A percentile compares a stretch with the other conserved stretches of the same genome.
Conservation (phyloP, 495 filamentous ascomycete genomes). For the Aspergillus haitiensis region DNA sequence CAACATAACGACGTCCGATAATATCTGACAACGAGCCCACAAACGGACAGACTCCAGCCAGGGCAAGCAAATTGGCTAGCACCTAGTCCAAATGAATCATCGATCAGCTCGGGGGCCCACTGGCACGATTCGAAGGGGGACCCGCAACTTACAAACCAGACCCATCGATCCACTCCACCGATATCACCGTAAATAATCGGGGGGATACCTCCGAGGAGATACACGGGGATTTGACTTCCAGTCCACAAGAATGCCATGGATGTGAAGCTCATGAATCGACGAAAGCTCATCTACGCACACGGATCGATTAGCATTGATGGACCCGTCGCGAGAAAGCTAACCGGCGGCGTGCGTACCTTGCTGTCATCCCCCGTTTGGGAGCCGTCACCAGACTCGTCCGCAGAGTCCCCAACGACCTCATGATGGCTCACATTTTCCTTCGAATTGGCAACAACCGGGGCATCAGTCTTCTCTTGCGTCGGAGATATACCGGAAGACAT, state of each 20-base stretch:
- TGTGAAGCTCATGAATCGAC: conserved; percentile 57
- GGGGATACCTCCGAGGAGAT: conserved; percentile 61
- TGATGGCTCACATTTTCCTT: too few relatives aligned
- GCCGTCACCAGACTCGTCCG: too few relatives aligned
- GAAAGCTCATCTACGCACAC: conserved; percentile 52
- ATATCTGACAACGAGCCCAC: conserved; percentile 71
- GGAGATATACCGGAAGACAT: too few relatives aligned
- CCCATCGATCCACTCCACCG: conserved; percentile 64
- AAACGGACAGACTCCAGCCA: conserved; percentile 70
- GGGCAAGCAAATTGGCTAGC: conserved; percentile 63
- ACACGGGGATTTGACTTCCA: conserved; percentile 64
- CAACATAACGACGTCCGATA: conserved; percentile 66
- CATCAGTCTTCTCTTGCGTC: too few relatives aligned
- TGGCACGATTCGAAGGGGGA: too few relatives aligned
- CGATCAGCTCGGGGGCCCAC: too few relatives aligned
- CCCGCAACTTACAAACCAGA: conserved; percentile 60
- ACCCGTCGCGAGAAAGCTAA: too few relatives aligned
- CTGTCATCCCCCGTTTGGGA: too few relatives aligned
- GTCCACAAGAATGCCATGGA: conserved; percentile 69
- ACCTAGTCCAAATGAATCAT: conserved; percentile 31
- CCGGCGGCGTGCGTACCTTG: too few relatives aligned
- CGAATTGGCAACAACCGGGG: too few relatives aligned
- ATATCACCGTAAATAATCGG: conserved; percentile 67
- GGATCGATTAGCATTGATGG: too few relatives aligned
- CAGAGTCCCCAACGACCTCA: too few relatives aligned